Conservation (phyloP, 805 yeast species). For the Saccharomycopsis sp. region DNA sequence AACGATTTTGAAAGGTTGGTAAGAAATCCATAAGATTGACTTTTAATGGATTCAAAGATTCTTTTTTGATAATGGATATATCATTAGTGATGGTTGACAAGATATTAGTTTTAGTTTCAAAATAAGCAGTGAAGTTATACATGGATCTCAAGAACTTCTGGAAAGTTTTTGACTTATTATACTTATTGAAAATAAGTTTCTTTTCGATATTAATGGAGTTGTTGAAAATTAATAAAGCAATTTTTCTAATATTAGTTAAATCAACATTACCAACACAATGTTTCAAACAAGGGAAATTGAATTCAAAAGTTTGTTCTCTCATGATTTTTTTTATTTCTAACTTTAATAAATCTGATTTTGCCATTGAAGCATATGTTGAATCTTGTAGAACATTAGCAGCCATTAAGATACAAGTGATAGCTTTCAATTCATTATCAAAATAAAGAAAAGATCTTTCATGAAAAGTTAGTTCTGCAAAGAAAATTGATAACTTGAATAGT, state of each 20-base stretch:
- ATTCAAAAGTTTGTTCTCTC: background rate
- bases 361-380: background rate
- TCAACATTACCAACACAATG: slow-evolving; percentile 3
- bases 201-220: slow-evolving; percentile 2
- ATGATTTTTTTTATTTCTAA: slow-evolving; percentile 1
- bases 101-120: background rate
- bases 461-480: slow-evolving; percentile 43
- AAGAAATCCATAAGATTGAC: too few species aligned
- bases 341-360: slow-evolving; percentile 2
- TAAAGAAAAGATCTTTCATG: slow-evolving; percentile 39
- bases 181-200: slow-evolving; percentile 1
- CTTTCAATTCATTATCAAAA: slow-evolving; percentile 35
- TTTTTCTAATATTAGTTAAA: slow-evolving; percentile 3
- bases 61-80: background rate
- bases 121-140: slow-evolving; percentile 1
- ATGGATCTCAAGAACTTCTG: background rate
- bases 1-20: too few species aligned
- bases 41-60: background rate
- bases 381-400: slow-evolving; percentile 39
- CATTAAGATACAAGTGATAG: slow-evolving; percentile 39
- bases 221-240: slow-evolving; percentile 8
- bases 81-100: background rate
- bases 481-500: slow-evolving; percentile 28
- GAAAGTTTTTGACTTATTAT: background rate
- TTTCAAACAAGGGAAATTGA: slow-evolving; percentile 6